Evolutionary conservation across 2,329 filamentous ascomycete genomes (phyloP).

Genomic region (Thermothelomyces thermophilus): DNA sequence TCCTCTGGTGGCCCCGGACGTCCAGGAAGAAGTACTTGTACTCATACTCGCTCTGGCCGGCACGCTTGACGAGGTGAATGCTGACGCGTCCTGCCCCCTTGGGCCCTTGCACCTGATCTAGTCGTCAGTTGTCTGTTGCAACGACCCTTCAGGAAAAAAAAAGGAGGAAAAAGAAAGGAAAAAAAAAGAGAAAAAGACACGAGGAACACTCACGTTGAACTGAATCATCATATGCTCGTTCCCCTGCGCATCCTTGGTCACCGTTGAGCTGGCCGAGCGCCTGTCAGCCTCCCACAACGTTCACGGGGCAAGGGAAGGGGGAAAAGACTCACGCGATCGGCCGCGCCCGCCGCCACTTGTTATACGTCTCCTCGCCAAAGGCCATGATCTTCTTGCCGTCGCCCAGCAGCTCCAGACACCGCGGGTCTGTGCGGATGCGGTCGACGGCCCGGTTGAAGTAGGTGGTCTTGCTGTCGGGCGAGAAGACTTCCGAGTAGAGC

Average conservation of each 20-base stretch:
- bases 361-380: slow-evolving; percentile 73
- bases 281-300: background rate
- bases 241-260: slow-evolving; percentile 65
- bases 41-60: slow-evolving; percentile 60
- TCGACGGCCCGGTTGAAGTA: slow-evolving; percentile 85
- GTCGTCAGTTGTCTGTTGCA: slow-evolving; percentile 20
- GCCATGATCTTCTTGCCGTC: slow-evolving; percentile 69
- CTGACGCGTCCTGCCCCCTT: slow-evolving; percentile 65
- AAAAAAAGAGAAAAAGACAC: too few relatives aligned
- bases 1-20: slow-evolving; percentile 60
- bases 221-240: slow-evolving; percentile 77
- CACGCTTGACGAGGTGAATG: slow-evolving; percentile 68
- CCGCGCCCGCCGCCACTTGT: slow-evolving; percentile 68
- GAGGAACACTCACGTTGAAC: slow-evolving; percentile 69
- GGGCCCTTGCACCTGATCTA: slow-evolving; percentile 64
- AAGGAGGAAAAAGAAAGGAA: too few relatives aligned
- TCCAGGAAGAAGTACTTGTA: slow-evolving; percentile 79
- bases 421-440: slow-evolving; percentile 64
- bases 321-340: slow-evolving; percentile 50
- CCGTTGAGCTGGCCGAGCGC: slow-evolving; percentile 49
- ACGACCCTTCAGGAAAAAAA: too few relatives aligned
- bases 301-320: background rate
- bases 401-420: slow-evolving; percentile 68
- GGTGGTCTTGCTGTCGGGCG: slow-evolving; percentile 74
- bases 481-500: slow-evolving; percentile 76